Conservation (phyloP, 1,139 yeast species). For the Hanseniaspora uvarum region DNA sequence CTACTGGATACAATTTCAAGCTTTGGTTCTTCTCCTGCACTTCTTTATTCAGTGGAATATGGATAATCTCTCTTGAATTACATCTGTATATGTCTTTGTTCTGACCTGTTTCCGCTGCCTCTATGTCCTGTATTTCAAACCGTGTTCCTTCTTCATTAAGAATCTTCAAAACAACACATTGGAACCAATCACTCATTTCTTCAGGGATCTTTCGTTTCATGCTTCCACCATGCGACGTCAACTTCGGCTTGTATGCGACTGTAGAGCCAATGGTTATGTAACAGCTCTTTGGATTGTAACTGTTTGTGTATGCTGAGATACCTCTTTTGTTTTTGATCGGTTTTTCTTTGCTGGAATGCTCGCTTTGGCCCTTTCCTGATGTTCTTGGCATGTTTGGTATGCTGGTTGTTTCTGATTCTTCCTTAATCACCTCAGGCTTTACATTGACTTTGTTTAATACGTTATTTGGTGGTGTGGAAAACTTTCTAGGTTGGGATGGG, state of each 20-base stretch:
- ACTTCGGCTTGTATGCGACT: slow-evolving; percentile 74
- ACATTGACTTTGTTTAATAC: neutral
- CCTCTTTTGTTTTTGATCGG: slow-evolving; percentile 5
- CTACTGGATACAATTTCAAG: slow-evolving; percentile 54
- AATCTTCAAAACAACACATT: slow-evolving; percentile 76
- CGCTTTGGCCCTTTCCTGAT: neutral
- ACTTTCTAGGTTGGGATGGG: slow-evolving; percentile 16
- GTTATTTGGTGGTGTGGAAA: slow-evolving; percentile 1
- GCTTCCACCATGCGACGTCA: slow-evolving; percentile 47
- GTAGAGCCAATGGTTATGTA: slow-evolving; percentile 46
- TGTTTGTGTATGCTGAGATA: slow-evolving; percentile 9
- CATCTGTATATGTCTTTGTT: slow-evolving; percentile 85
- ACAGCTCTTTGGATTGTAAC: slow-evolving; percentile 11
- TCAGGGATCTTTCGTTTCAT: slow-evolving; percentile 17
- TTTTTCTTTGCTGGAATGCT: neutral
- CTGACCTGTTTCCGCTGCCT: slow-evolving; percentile 87
- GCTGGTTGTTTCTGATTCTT: neutral
- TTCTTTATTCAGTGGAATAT: slow-evolving; percentile 45
- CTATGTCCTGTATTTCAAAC: slow-evolving; percentile 89
- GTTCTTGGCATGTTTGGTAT: neutral
- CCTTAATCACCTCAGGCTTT: too few relatives aligned
- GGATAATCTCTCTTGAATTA: slow-evolving; percentile 64
- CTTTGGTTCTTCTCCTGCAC: slow-evolving; percentile 32
- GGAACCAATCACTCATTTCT: slow-evolving; percentile 67
- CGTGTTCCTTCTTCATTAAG: slow-evolving; percentile 58